A percentile compares a stretch with the other conserved stretches of the same genome.
Evolutionary conservation across 2,329 filamentous ascomycete genomes (phyloP).

Genomic region (Verticillium tricorpus): DNA sequence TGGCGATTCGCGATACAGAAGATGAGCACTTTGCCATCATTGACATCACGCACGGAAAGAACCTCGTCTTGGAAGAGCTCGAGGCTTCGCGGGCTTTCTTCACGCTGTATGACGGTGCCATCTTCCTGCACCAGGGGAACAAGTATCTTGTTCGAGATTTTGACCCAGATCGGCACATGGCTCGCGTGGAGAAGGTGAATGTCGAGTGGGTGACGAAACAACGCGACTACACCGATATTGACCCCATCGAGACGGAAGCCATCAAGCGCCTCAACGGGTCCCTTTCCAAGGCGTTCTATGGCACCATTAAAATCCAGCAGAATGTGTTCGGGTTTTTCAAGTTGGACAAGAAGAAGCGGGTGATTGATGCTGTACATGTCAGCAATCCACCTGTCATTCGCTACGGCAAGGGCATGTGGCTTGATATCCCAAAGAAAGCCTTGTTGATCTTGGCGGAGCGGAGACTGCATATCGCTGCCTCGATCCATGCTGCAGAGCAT

Average conservation of each 20-base stretch:
- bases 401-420: conserved; percentile 87
- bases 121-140: conserved; percentile 93
- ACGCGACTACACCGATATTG: conserved; percentile 89
- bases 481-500: conserved; percentile 93
- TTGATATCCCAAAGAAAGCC: conserved; percentile 78
- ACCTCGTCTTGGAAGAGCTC: conserved; percentile 88
- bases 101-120: conserved; percentile 93
- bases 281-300: conserved; percentile 72
- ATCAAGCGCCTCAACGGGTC: conserved; percentile 67
- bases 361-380: conserved; percentile 88
- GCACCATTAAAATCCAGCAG: conserved; percentile 78
- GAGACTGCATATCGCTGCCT: conserved; percentile 75
- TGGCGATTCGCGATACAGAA: conserved; percentile 82
- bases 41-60: conserved; percentile 77
- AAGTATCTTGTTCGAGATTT: conserved; percentile 92
- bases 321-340: conserved; percentile 98
- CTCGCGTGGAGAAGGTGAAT: conserved; percentile 81
- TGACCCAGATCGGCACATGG: conserved; percentile 71
- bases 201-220: conserved; percentile 95
- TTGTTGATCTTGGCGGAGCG: conserved; percentile 72
- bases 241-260: conserved; percentile 86
- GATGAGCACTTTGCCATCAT: conserved; percentile 94
- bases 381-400: conserved; percentile 89
- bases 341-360: conserved; percentile 76
- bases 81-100: conserved; percentile 94